A percentile compares a stretch with the other conserved stretches of the same genome.
Conservation (phyloP, 441 rosid species). For the Jatropha podagrica region DNA sequence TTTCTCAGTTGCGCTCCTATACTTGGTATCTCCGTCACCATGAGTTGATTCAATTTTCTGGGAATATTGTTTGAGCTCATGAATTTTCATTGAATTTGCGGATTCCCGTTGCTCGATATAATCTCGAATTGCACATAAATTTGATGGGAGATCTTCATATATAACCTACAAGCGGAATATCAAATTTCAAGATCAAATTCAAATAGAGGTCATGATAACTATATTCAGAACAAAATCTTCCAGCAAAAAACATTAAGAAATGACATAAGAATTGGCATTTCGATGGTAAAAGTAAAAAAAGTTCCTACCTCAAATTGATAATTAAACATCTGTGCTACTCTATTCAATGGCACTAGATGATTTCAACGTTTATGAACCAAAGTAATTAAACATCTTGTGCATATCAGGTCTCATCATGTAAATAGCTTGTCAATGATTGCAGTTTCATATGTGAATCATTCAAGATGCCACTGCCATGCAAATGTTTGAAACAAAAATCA, state of each 20-base stretch:
- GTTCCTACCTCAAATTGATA: background rate
- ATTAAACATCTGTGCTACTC: background rate
- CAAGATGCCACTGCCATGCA: background rate
- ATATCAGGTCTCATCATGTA: background rate
- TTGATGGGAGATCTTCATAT: conserved; percentile 98
- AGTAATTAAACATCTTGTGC: background rate
- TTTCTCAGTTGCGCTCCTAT: conserved; percentile 19
- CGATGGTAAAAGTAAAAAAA: background rate
- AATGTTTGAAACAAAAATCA: background rate
- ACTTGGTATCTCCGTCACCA: conserved; percentile 21
- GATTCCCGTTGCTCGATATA: conserved; percentile 64
- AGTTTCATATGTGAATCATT: background rate
- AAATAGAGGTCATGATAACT: background rate
- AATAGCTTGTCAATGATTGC: background rate
- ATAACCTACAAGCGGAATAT: conserved; percentile 55
- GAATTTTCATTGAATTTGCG: conserved; percentile 40
- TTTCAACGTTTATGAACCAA: background rate
- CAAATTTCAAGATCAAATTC: background rate
- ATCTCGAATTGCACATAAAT: conserved; percentile 87
- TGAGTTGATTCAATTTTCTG: conserved; percentile 40
- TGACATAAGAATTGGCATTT: background rate
- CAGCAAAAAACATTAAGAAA: background rate
- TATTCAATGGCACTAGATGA: background rate
- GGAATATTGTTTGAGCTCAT: conserved; percentile 29
- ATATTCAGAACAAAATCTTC: background rate